Base-by-base conservation (phyloP, 352 stramenopile species). In the Phytophthora foliorum region DNA sequence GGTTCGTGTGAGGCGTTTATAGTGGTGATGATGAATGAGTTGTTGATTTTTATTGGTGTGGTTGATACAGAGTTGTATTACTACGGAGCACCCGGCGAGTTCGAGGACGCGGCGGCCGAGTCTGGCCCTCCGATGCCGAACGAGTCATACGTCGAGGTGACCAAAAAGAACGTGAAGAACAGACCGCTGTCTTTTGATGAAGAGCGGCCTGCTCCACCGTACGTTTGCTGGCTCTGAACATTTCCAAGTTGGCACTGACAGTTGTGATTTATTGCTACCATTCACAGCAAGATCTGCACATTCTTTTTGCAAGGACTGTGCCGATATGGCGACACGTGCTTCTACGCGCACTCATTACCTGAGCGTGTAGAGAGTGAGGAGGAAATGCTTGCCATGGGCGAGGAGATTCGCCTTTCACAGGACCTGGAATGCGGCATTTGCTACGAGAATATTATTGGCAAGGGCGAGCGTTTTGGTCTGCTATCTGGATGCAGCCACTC, bases 371-470 rank as follows among this genome's bases (percentile, higher is more conserved):
- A 77, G 44, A 88, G 73, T 5, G 74, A 82, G 27, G 76, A 81
- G 13, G 81, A 92, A 50, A 82, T 82, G 59, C 67, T 79, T 22
- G 67, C 77, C 1, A 84, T 86, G 57, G 72, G 81, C n/a, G 70
- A 88, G 61, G 87, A 95, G 72, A 71, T 93, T 22, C 61, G 81
- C 25, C 72, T 82, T 8, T 94, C 87, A 6, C 59, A 80, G 41
- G 84, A 90, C 1, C 68, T 94, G 24, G 89, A 95, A 73, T 97
- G 89, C 61, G 89, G 87, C 56, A 94, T 97, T 64, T 97, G 89
- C 75, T 92, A 90, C 62, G 89, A 97, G 55, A 82, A 85, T 66
- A 77, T 95, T 39, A 65, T 94, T 57, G 55, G 63, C 29, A 91
- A 92, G 60, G 78, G 78, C 38, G 88, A 95, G 65, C 88, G 88